A percentile compares a stretch with the other conserved stretches of the same genome.
Conservation (phyloP, 2,329 filamentous ascomycete genomes). For the Colletotrichum australisinense region DNA sequence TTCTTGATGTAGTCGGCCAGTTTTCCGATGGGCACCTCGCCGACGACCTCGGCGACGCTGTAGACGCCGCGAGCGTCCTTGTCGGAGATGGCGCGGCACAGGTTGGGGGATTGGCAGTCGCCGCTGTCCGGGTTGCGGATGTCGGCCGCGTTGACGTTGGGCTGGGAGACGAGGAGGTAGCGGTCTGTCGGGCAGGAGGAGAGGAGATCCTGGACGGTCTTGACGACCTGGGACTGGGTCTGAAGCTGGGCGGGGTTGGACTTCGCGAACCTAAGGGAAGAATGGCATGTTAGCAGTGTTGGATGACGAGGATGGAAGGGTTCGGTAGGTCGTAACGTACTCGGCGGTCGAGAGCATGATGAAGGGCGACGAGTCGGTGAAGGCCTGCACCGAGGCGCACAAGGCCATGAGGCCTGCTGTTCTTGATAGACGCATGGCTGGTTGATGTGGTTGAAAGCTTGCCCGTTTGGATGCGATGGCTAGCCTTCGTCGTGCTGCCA, state of each 20-base stretch:
- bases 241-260: constrained; percentile 58
- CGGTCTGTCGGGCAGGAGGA: constrained; percentile 76
- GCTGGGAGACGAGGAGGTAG: constrained; percentile 84
- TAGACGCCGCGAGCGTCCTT: constrained; percentile 52
- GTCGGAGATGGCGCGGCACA: constrained; percentile 55
- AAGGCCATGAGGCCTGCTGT: constrained; percentile 63
- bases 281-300: constrained; percentile 10
- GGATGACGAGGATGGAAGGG: constrained; percentile 1
- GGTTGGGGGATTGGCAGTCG: constrained; percentile 64
- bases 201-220: constrained; percentile 63
- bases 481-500: constrained; percentile 18
- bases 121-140: constrained; percentile 59
- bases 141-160: constrained; percentile 77
- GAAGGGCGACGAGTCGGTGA: constrained; percentile 89
- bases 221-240: constrained; percentile 56
- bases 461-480: constrained; percentile 30
- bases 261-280: constrained; percentile 46
- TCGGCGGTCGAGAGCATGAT: constrained; percentile 85
- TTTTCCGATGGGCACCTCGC: constrained; percentile 54
- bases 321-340: constrained; percentile 62
- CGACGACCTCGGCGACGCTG: constrained; percentile 69
- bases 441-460: constrained; percentile 25
- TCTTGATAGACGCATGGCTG: constrained; percentile 65
- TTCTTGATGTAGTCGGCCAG: constrained; percentile 57
- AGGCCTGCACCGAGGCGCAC: constrained; percentile 73